These are phyloP conservation scores for Corylus heterophylla DNA, from an alignment of 306 rosid genomes.

Conservation along the genomic window DNA sequence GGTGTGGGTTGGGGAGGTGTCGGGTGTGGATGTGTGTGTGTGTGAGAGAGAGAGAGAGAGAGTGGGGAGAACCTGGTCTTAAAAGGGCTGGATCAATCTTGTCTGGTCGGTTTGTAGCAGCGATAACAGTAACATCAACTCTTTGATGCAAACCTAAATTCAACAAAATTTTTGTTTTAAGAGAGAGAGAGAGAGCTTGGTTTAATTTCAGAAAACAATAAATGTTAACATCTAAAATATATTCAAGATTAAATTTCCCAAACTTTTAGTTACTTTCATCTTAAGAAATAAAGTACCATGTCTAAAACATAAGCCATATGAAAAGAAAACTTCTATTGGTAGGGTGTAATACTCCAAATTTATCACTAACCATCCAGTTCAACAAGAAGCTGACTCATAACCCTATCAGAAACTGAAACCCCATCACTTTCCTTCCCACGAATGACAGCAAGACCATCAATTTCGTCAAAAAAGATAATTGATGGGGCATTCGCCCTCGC, in stretches of 20 bases:
- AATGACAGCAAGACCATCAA: slow-evolving; percentile 79
- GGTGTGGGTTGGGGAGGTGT: not conserved
- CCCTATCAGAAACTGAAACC: slow-evolving; percentile 88
- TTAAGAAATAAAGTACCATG: not conserved
- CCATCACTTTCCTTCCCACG: slow-evolving; percentile 91
- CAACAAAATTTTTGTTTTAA: slow-evolving; percentile 13
- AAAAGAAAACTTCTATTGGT: not conserved
- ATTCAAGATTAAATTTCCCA: not conserved
- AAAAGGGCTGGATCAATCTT: slow-evolving; percentile 87
- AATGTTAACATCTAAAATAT: not conserved
- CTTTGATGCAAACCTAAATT: slow-evolving; percentile 81
- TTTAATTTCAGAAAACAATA: not conserved
- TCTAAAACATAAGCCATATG: not conserved
- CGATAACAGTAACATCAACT: slow-evolving; percentile 81
- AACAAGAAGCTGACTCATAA: slow-evolving; percentile 88
- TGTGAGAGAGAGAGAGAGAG: slow-evolving; percentile 3
- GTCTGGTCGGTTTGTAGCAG: slow-evolving; percentile 96
- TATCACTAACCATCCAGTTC: slow-evolving; percentile 83
- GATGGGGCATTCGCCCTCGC: slow-evolving; percentile 98
- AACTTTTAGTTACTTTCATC: not conserved
- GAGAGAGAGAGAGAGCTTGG: not conserved
- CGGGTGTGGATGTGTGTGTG: not conserved
- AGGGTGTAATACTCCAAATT: slow-evolving; percentile 22
- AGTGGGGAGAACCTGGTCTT: slow-evolving; percentile 66
- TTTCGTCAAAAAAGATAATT: slow-evolving; percentile 85